These are phyloP conservation scores for Arthrobotrys entomopaga DNA, from an alignment of 2,329 filamentous ascomycete species.

Conservation along the genomic window DNA sequence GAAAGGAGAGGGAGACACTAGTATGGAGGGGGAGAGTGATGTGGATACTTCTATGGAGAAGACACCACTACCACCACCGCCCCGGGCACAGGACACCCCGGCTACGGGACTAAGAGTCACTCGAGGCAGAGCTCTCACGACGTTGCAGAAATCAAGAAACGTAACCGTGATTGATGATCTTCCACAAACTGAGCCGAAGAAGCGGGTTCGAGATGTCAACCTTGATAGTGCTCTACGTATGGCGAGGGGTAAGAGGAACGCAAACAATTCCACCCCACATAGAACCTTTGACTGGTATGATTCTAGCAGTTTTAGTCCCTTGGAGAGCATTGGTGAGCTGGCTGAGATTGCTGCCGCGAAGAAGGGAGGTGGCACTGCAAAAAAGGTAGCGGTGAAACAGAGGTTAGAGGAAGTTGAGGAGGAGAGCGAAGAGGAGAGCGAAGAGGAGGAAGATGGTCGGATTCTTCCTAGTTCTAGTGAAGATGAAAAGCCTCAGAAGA, in stretches of 20 bases:
- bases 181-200: conserved; percentile 19
- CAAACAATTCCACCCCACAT: conserved; percentile 13
- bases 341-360: conserved; percentile 19
- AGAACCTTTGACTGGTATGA: conserved; percentile 38
- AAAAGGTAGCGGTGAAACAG: neutral
- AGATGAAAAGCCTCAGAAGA: neutral
- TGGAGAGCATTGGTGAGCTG: conserved; percentile 22
- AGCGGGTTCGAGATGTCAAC: neutral
- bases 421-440: neutral
- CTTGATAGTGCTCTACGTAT: neutral
- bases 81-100: conserved; percentile 11
- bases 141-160: neutral
- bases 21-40: neutral
- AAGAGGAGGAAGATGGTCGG: conserved; percentile 7
- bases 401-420: neutral
- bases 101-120: conserved; percentile 15
- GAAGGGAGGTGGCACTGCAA: neutral
- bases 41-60: neutral
- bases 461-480: conserved; percentile 33
- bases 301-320: conserved; percentile 41
- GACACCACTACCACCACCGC: neutral
- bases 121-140: neutral
- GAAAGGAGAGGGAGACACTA: neutral
- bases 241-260: neutral
- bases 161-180: neutral